These are phyloP conservation scores for Lipomyces chichibuensis DNA, from an alignment of 805 yeast genomes.

Conservation along the genomic window DNA sequence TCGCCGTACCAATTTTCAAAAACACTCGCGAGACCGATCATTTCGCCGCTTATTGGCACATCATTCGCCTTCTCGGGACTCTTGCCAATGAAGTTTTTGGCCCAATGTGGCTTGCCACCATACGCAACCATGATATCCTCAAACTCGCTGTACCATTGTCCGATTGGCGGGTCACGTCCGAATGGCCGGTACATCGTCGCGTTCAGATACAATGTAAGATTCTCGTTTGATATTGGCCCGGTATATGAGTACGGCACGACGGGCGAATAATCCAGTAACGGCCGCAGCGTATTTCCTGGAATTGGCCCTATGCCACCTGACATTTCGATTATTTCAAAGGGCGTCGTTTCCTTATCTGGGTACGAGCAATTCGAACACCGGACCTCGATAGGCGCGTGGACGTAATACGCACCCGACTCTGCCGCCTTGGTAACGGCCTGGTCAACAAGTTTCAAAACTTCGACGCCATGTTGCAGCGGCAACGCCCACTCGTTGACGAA, in stretches of 20 bases:
- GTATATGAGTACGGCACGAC: constrained; percentile 55
- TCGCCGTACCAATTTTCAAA: constrained; percentile 81
- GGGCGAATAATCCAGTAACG: constrained; percentile 82
- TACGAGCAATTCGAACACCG: constrained; percentile 79
- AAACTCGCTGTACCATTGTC: constrained; percentile 76
- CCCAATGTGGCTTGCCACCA: constrained; percentile 98
- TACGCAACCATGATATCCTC: constrained; percentile 75
- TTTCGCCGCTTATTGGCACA: constrained; percentile 59
- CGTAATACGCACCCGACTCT: constrained; percentile 64
- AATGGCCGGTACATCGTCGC: constrained; percentile 98
- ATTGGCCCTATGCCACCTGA: constrained; percentile 61
- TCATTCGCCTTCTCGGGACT: constrained; percentile 42
- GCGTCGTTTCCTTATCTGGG: constrained; percentile 35
- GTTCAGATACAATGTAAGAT: constrained; percentile 81
- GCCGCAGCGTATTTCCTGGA: constrained; percentile 80
- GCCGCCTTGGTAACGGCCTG: constrained; percentile 66
- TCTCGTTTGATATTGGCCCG: constrained; percentile 64
- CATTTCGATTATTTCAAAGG: constrained; percentile 22
- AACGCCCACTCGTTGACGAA: constrained; percentile 98
- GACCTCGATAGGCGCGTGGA: constrained; percentile 94
- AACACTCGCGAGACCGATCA: constrained; percentile 75
- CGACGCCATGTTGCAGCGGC: constrained; percentile 56
- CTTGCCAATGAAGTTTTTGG: constrained; percentile 84
- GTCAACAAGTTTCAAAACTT: constrained; percentile 52
- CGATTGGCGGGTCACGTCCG: constrained; percentile 68